Evolutionary conservation across 1,284 basidiomycete genomes (phyloP).

Genomic region (Cryptococcus maquisensis): DNA sequence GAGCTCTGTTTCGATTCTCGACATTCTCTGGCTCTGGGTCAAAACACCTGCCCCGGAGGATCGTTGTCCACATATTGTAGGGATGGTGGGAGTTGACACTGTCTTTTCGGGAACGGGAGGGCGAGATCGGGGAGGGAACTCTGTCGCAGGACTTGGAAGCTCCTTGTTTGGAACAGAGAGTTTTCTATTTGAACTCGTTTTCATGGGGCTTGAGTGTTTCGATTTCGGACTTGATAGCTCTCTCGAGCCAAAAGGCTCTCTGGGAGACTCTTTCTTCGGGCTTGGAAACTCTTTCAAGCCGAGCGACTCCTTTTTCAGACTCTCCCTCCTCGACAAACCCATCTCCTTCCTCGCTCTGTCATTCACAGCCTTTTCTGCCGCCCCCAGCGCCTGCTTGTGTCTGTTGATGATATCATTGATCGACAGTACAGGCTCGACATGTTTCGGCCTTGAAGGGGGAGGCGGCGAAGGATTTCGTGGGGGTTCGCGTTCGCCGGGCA

Average conservation of each 20-base stretch:
- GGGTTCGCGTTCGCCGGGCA: not conserved
- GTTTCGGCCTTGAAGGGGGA: not conserved
- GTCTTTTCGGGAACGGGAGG: no score
- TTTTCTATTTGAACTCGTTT: no score
- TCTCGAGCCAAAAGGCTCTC: no score
- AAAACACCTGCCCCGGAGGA: not conserved
- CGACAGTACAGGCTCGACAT: conserved; percentile 21
- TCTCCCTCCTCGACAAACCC: not conserved
- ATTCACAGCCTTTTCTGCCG: conserved; percentile 22
- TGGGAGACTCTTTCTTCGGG: no score
- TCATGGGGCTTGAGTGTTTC: no score
- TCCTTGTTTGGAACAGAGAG: no score
- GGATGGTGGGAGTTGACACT: not conserved
- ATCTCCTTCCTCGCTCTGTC: conserved; percentile 27
- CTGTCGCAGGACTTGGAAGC: no score
- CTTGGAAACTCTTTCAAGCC: no score
- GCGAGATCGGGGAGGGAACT: no score
- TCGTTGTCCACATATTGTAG: not conserved
- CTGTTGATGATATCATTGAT: conserved; percentile 50
- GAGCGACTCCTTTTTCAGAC: not conserved
- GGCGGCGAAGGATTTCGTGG: not conserved
- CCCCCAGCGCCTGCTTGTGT: conserved; percentile 37
- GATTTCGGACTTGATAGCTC: no score
- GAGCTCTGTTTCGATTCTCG: not conserved
- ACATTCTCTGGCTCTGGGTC: no score